phyloP scores from a whole-genome alignment of 768 basidiomycete species.

The Leccinum aurantiacum region DNA sequence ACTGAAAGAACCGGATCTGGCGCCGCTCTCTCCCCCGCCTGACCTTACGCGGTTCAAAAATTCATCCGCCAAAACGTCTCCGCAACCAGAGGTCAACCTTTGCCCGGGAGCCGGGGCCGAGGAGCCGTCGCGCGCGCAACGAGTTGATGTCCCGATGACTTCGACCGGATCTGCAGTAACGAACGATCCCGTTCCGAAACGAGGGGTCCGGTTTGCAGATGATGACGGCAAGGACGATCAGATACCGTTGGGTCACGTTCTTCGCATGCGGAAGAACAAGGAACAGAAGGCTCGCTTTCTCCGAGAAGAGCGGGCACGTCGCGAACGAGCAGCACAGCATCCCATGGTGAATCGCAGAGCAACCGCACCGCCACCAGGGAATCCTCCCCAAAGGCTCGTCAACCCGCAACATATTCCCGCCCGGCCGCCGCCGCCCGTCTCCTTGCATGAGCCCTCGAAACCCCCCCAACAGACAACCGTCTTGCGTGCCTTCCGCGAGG shows the following conservation, averaged over 20 bases:
- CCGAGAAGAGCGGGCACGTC: conserved; percentile 55
- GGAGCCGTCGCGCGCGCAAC: conserved; percentile 1
- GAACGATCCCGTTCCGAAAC: conserved; percentile 29
- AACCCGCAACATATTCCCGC: conserved; percentile 15
- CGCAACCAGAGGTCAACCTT: conserved; percentile 2
- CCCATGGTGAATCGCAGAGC: conserved; percentile 34
- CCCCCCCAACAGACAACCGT: conserved; percentile 4
- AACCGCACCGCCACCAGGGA: conserved; percentile 8
- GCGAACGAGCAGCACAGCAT: conserved; percentile 38
- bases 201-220: conserved; percentile 66
- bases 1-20: conserved; percentile 3
- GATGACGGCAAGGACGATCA: conserved; percentile 63
- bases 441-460: conserved; percentile 14
- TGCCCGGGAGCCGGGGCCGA: neutral
- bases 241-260: conserved; percentile 66
- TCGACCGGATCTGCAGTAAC: conserved; percentile 11
- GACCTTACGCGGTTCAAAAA: conserved; percentile 6
- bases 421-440: conserved; percentile 20
- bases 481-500: conserved; percentile 34
- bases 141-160: neutral
- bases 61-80: neutral
- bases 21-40: conserved; percentile 4
- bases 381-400: conserved; percentile 16
- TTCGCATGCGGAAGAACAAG: conserved; percentile 69
- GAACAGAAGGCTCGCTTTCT: conserved; percentile 72